Evolutionary conservation across 768 basidiomycete species (phyloP), one percentile per base, ranked within the genome.

Genomic region (Rhizopogon rudus): DNA sequence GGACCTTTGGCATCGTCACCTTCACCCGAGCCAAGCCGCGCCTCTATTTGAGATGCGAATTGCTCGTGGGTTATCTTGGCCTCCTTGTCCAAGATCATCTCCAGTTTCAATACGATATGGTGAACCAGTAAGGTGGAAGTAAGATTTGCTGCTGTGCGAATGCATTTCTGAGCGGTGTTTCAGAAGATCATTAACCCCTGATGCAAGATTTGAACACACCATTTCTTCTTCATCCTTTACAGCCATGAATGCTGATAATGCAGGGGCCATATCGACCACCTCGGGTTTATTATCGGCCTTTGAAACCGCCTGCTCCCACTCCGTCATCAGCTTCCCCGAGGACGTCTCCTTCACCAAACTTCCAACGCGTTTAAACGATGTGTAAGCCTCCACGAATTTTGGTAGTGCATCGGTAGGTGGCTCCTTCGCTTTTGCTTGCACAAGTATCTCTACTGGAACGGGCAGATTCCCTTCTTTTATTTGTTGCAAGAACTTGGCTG

Each of bases 191-290:
- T 40, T 41, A 57, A 29, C 20, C 6, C 28, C 20, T 8, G n/a
- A 29, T 39, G 37, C 22, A 53, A 28, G 40, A 3, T 28, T 17
- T 25, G n/a, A 25, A 74, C 89, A 58, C 60, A 93, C 96, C 52
- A 96, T 67, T 65, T 98, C 97, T 41, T 97, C 93, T 25, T 86
- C 83, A 63, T 98, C 95, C 69, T 98, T 98, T 25, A 87, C 81
- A 1, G 88, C 86, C 78, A 98, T 83, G 49, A 91, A 75, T 1
- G 85, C 73, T 0, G 93, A 90, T 14, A 97, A 74, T 0, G 88
- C 83, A 2, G 83, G 73, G 0, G 83, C 77, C 68, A 94, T 88
- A 65, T 98, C 97, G 20, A 91, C 76, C 35, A 85, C 66, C 61
- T 93, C 88, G 6, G 93, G 84, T 62, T 86, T 86, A 5, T 72